Conservation (phyloP, 2,329 filamentous ascomycete species). For the Fusarium piperis region DNA sequence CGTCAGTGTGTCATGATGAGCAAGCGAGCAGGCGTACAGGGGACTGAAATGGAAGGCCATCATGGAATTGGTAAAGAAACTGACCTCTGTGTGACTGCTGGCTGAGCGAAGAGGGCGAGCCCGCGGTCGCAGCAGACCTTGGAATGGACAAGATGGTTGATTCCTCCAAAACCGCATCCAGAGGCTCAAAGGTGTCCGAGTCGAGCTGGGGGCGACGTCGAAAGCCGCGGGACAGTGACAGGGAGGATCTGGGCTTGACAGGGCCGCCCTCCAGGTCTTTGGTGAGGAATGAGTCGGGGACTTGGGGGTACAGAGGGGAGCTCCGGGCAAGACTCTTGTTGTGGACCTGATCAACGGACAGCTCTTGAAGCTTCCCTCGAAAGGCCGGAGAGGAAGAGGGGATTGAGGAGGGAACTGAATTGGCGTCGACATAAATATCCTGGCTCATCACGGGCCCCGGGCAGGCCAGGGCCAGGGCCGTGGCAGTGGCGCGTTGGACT, state of each 20-base stretch:
- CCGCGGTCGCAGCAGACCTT: conserved; percentile 5
- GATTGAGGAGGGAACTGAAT: conserved; percentile 24
- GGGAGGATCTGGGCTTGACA: conserved; percentile 22
- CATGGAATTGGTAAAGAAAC: conserved; percentile 1
- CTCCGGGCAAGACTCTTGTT: conserved; percentile 35
- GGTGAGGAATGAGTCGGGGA: background rate
- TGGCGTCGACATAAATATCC: conserved; percentile 33
- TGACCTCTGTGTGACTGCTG: conserved; percentile 26
- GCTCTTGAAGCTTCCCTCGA: conserved; percentile 41
- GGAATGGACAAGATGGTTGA: conserved; percentile 18
- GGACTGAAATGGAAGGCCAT: background rate
- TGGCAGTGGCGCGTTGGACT: conserved; percentile 28
- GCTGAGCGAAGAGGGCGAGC: background rate
- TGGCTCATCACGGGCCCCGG: conserved; percentile 14
- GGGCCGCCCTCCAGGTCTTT: conserved; percentile 12
- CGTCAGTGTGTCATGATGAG: conserved; percentile 21
- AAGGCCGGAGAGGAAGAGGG: conserved; percentile 25
- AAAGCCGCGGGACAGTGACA: conserved; percentile 36
- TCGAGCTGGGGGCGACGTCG: conserved; percentile 46
- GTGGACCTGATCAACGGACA: conserved; percentile 39
- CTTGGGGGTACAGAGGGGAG: conserved; percentile 15
- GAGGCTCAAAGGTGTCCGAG: conserved; percentile 47
- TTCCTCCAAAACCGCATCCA: conserved; percentile 47
- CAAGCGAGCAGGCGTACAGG: background rate
- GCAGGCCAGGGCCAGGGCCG: conserved; percentile 23